A percentile compares a stretch with the other conserved stretches of the same genome.
phyloP scores from a whole-genome alignment of 495 filamentous ascomycete species.

The Parachaetomium inaequale region DNA sequence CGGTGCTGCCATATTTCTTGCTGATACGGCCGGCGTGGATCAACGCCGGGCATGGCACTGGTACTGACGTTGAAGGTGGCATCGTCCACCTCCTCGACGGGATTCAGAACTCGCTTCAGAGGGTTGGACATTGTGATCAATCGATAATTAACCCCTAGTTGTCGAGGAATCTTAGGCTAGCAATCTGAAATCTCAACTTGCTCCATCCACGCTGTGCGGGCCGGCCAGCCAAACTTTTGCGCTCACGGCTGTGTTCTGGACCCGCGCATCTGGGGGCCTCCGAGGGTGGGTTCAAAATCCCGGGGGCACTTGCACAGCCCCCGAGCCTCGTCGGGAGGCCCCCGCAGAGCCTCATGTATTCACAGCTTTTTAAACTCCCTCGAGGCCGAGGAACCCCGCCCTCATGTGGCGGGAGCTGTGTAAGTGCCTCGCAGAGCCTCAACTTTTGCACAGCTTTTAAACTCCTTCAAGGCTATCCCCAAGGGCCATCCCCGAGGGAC shows the following conservation, averaged over 20 bases:
- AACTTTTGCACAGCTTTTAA: not conserved
- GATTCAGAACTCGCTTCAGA: not conserved
- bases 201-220: not conserved
- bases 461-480: not conserved
- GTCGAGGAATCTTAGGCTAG: not conserved
- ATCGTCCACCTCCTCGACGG: not conserved
- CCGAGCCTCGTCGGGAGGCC: too few relatives aligned
- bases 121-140: constrained; percentile 1
- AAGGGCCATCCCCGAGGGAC: too few relatives aligned
- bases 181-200: not conserved
- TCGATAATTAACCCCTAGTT: not conserved
- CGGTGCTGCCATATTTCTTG: not conserved
- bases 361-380: not conserved
- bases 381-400: not conserved
- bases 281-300: not conserved
- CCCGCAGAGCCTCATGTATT: not conserved
- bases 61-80: not conserved
- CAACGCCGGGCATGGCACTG: not conserved
- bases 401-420: not conserved
- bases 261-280: not conserved
- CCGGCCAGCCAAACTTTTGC: not conserved
- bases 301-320: too few relatives aligned
- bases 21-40: not conserved
- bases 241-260: not conserved
- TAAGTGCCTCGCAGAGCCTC: too few relatives aligned